A percentile compares a stretch with the other conserved stretches of the same genome.
Conservation (phyloP, 2,329 filamentous ascomycete species). For the Dactylella cylindrospora region DNA sequence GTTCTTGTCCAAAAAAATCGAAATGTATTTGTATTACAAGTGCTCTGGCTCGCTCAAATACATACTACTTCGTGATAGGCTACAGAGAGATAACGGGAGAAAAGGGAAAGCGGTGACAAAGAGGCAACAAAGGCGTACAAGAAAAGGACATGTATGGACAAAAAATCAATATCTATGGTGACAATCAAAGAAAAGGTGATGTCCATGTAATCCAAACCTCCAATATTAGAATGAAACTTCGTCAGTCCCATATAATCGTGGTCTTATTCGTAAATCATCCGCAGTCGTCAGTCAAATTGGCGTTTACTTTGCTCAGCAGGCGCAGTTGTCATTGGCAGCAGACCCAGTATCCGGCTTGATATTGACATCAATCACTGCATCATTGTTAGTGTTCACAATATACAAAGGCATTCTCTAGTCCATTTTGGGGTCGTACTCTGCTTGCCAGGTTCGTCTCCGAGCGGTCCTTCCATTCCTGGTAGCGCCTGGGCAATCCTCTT, state of each 20-base stretch:
- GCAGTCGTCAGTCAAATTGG: neutral
- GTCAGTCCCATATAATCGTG: neutral
- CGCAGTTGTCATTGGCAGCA: slow-evolving; percentile 71
- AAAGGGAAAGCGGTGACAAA: slow-evolving; percentile 13
- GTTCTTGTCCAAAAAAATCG: no score
- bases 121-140: slow-evolving; percentile 23
- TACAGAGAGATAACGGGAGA: slow-evolving; percentile 18
- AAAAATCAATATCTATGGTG: neutral
- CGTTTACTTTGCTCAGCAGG: slow-evolving; percentile 58
- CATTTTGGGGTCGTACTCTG: slow-evolving; percentile 64
- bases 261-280: neutral
- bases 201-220: neutral
- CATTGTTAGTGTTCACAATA: slow-evolving; percentile 47
- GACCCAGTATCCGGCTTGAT: slow-evolving; percentile 66
- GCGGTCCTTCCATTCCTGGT: slow-evolving; percentile 93
- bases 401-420: slow-evolving; percentile 15
- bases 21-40: no score
- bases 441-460: slow-evolving; percentile 65
- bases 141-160: slow-evolving; percentile 4
- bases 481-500: slow-evolving; percentile 97
- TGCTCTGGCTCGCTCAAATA: slow-evolving; percentile 37
- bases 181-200: neutral
- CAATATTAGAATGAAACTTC: neutral
- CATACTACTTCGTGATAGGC: slow-evolving; percentile 34
- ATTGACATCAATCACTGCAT: slow-evolving; percentile 86